These are phyloP conservation scores for Dictyostelium brefeldianum DNA, from an alignment of 78 protist species.

Conservation along the genomic window DNA sequence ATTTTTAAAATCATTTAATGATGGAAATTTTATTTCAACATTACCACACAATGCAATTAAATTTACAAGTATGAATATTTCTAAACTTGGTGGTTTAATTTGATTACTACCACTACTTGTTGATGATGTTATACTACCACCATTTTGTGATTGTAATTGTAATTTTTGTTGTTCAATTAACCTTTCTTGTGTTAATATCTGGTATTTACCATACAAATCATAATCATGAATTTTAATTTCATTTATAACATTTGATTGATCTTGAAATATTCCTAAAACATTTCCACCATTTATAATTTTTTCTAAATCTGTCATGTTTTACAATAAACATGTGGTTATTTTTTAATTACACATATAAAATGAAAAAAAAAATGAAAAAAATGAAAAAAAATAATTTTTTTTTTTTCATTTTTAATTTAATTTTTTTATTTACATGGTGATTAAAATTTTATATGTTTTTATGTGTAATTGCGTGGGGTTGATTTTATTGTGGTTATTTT, in stretches of 20 bases:
- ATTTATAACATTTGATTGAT: neutral
- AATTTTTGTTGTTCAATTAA: no score
- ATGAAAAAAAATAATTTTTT: no score
- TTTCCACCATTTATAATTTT: neutral
- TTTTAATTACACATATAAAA: no score
- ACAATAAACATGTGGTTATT: neutral
- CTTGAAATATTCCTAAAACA: neutral
- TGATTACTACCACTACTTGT: neutral
- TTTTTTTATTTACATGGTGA: neutral
- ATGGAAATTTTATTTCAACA: neutral
- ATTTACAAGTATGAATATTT: slow-evolving; percentile 3
- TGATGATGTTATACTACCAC: neutral
- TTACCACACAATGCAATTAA: slow-evolving; percentile 1
- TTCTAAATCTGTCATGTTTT: neutral
- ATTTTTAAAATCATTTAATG: neutral
- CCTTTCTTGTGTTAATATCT: neutral
- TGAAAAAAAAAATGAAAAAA: no score
- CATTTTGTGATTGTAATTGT: no score
- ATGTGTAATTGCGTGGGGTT: neutral
- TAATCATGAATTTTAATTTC: neutral
- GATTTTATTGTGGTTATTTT: neutral
- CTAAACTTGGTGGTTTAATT: neutral
- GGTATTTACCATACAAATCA: neutral
- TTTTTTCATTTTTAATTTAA: neutral
- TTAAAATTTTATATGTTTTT: neutral